Evolutionary conservation across 768 basidiomycete species (phyloP), one percentile per base, ranked within the genome.

Genomic region (Neoboletus magnificus): DNA sequence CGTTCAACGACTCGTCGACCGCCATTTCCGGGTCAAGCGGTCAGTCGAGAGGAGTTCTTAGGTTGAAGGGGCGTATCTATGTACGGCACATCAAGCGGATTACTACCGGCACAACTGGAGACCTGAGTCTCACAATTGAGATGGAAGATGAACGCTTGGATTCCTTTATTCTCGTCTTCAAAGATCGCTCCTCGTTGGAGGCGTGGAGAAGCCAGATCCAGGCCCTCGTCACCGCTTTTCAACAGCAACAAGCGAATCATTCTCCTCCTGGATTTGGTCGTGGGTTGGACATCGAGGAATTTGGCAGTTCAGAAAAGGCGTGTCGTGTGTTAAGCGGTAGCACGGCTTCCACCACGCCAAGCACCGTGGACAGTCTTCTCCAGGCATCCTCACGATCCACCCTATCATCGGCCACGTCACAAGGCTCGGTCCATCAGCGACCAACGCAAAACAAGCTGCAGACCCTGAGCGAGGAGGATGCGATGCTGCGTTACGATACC

Each of bases 141-240:
- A 98, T 99, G 94, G 92, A 94, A 74, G 96, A 98, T 68, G 93
- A 96, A 66, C 78, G 80, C 35, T 77, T 97, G 52, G 95, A 97
- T 58, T 91, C 89, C 48, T 98, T 99, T 74, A 96, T 98, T 71
- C 81, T 99, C 45, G 88, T 93, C 64, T 99, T 97, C 81, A 89
- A 87, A 66, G 92, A 98, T 52, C 84, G 90, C 30, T 77, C 85
- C n/a, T 88, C 88, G 2, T 79, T 97, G 54, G 93, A 98, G 66
- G 80, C 88, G 1, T 98, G 97, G 97, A 86, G 81, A 68, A 80
- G 78, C 49, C 89, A 88, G 54, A 89, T 99, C 59, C 86, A 90
- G 66, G 74, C 79, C 1, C 83, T 98, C 5, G 86, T 98, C 40
- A 78, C 78, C 52, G 74, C 81, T 65, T 87, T 87, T 72, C 89